Base-by-base conservation (phyloP, 1,139 yeast species). In the Saccharomyces uvarum region DNA sequence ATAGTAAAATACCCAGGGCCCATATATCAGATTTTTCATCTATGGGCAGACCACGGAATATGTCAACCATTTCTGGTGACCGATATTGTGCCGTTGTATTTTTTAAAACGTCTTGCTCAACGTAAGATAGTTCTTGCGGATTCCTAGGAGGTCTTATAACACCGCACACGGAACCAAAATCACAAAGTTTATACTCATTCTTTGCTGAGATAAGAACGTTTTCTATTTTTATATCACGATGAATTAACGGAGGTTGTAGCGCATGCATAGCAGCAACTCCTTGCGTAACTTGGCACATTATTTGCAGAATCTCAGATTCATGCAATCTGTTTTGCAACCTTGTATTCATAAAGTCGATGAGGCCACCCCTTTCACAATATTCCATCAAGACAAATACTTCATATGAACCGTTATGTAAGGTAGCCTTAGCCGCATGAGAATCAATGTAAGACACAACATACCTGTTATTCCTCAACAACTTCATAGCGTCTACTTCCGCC, bases 41-140 rank as follows among this genome's bases (percentile, higher is more conserved):
- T 41, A 87, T 82, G 4, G 91, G 84, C 52, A 78, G 73, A 2
- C 85, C 83, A 54, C 84, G 73, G 62, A 81, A 81, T 49, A 86
- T 74, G 64, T 86, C 93, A 49, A 87, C 76, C 93, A 87, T 86
- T 67, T 87, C 95, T 0, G 95, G 95, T 0, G 89, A 75, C 56
- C 95, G 73, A 62, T 87, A 87, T 66, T 87, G 95, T 0, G 93
- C 93, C 0, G 95, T 87, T 0, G 95, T 87, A 63, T 86, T 88
- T 60, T 80, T 80, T 68, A 86, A 70, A 50, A 86, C 79, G 68
- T 86, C 93, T 63, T 83, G 82, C 57, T 82, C 82, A 33, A 86
- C 75, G 42, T 72, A 62, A 57, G 79, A 80, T 57, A 83, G 78
- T 63, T 85, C 88, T 53, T 82, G 83, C 48, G 78, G 82, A 59